phyloP scores from a whole-genome alignment of 1,284 basidiomycete species.

The Apiotrichum mycotoxinovorans region DNA sequence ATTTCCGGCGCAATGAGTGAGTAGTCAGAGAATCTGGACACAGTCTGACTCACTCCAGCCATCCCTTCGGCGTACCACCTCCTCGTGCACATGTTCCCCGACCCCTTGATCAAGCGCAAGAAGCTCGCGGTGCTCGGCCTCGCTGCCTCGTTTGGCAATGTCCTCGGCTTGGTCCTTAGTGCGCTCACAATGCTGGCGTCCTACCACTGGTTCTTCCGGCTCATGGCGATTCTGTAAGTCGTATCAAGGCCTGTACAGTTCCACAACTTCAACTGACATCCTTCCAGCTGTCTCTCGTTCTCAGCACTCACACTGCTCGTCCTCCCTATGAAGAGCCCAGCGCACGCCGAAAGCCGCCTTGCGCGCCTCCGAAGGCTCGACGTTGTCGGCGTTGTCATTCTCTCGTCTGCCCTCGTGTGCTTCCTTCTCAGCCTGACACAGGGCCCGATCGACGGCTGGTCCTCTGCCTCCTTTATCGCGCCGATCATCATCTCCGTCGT shows the following conservation, averaged over 20 bases:
- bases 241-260: not conserved
- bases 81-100: constrained; percentile 43
- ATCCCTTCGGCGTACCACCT: constrained; percentile 20
- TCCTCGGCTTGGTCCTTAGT: constrained; percentile 35
- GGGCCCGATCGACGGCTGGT: constrained; percentile 29
- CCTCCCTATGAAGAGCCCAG: constrained; percentile 31
- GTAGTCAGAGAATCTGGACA: no score
- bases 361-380: constrained; percentile 27
- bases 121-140: constrained; percentile 35
- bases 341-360: constrained; percentile 16
- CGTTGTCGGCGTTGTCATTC: constrained; percentile 22
- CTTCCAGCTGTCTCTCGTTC: constrained; percentile 23
- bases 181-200: constrained; percentile 34
- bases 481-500: constrained; percentile 40
- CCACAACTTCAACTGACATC: not conserved
- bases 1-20: constrained; percentile 25
- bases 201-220: constrained; percentile 45
- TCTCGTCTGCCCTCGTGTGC: constrained; percentile 19
- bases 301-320: constrained; percentile 26
- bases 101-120: constrained; percentile 32
- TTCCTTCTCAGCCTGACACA: constrained; percentile 27
- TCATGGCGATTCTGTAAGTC: constrained; percentile 29
- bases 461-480: constrained; percentile 24
- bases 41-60: not conserved
- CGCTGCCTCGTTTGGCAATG: constrained; percentile 34